Evolutionary conservation across 1,284 basidiomycete species (phyloP).

Genomic region (Cryptococcus sp.): DNA sequence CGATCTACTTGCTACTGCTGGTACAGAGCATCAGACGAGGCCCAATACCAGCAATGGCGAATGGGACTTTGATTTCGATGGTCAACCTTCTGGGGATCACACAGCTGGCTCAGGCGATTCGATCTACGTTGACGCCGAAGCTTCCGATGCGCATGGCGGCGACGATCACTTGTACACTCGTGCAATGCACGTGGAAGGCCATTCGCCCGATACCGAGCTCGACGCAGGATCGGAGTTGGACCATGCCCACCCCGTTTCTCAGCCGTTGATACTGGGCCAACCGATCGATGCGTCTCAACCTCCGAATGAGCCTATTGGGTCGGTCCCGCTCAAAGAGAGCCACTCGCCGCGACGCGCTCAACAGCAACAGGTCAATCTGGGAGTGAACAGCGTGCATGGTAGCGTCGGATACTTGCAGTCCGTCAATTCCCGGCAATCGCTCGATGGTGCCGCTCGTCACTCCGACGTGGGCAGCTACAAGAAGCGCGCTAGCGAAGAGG

Average conservation of each 20-base stretch:
- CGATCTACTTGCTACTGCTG: background rate
- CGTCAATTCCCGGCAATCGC: conserved; percentile 21
- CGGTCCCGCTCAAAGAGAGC: conserved; percentile 7
- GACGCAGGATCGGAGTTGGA: background rate
- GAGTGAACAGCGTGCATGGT: conserved; percentile 23
- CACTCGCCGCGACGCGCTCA: conserved; percentile 13
- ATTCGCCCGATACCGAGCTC: background rate
- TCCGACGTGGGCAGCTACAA: background rate
- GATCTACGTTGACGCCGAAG: background rate
- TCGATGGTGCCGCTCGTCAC: background rate
- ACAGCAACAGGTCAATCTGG: conserved; percentile 19
- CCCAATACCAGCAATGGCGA: background rate
- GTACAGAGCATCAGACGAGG: too few relatives aligned
- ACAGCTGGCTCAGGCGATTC: background rate
- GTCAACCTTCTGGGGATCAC: background rate
- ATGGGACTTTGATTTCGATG: background rate
- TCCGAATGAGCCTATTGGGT: background rate
- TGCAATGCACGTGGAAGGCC: background rate
- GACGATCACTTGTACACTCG: background rate
- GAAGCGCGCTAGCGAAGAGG: background rate
- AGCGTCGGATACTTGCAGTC: conserved; percentile 25
- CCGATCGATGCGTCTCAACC: background rate
- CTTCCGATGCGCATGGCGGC: background rate
- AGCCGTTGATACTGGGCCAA: background rate
- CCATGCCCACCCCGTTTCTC: background rate